Evolutionary conservation across 2,329 filamentous ascomycete genomes (phyloP).

Genomic region (Parastagonospora avenae): DNA sequence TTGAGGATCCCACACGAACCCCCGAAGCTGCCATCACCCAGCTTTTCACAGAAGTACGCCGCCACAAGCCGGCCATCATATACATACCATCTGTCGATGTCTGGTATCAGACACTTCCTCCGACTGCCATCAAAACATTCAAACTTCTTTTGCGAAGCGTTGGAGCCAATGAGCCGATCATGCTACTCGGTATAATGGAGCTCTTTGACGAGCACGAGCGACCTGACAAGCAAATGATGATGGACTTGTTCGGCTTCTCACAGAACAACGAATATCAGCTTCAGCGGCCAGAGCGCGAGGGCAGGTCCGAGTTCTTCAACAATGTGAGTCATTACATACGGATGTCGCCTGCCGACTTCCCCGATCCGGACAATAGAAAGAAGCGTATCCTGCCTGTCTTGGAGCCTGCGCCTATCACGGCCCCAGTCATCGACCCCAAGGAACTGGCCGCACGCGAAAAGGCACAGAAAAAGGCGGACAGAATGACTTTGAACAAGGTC

Average conservation of each 20-base stretch:
- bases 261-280: conserved; percentile 77
- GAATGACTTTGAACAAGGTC: conserved; percentile 80
- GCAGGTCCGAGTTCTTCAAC: conserved; percentile 79
- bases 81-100: conserved; percentile 89
- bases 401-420: conserved; percentile 68
- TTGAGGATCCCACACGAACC: conserved; percentile 80
- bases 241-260: conserved; percentile 85
- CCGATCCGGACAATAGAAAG: conserved; percentile 83
- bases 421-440: conserved; percentile 56
- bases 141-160: conserved; percentile 79
- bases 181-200: conserved; percentile 86
- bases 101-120: conserved; percentile 77
- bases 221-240: conserved; percentile 67
- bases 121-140: conserved; percentile 76
- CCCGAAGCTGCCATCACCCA: conserved; percentile 88
- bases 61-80: conserved; percentile 94
- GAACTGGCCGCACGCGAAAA: conserved; percentile 81
- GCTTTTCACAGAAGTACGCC: conserved; percentile 88
- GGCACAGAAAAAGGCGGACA: conserved; percentile 79
- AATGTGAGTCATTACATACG: conserved; percentile 76
- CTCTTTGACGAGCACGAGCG: conserved; percentile 61
- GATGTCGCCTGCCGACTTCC: conserved; percentile 83
- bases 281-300: conserved; percentile 66
- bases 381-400: conserved; percentile 81
- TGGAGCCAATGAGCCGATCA: conserved; percentile 85